These are phyloP conservation scores for Trichopus zeylanicus DNA, from an alignment of 116 monocot species.

Conservation along the genomic window DNA sequence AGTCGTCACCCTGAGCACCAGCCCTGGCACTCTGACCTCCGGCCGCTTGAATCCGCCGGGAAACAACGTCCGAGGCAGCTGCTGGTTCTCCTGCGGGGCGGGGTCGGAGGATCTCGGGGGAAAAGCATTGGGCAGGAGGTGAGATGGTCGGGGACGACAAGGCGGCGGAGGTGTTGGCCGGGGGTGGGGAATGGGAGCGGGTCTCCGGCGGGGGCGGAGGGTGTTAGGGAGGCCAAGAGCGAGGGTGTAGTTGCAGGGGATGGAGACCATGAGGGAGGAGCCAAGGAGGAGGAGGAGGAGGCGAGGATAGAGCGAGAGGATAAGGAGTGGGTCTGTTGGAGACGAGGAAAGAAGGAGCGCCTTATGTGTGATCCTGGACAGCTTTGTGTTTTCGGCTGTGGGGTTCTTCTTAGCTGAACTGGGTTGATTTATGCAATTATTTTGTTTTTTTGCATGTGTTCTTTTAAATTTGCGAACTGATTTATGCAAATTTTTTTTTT, in stretches of 20 bases:
- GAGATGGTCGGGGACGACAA: neutral
- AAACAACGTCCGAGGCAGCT: conserved; percentile 39
- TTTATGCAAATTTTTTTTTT: no score
- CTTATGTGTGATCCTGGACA: no score
- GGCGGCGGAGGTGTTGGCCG: neutral
- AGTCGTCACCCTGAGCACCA: conserved; percentile 39
- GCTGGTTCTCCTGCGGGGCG: neutral
- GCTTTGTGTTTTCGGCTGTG: no score
- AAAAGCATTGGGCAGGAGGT: neutral
- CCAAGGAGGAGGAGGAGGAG: neutral
- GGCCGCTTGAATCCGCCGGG: conserved; percentile 86
- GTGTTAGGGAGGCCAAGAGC: conserved; percentile 14
- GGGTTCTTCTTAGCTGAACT: no score
- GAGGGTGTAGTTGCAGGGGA: conserved; percentile 20
- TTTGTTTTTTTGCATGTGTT: no score
- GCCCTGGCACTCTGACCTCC: conserved; percentile 61
- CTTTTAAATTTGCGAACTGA: no score
- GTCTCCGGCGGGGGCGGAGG: conserved; percentile 8
- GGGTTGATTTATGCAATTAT: no score
- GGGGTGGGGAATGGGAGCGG: conserved; percentile 2
- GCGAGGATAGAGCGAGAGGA: neutral
- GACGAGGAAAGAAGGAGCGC: no score
- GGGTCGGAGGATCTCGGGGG: conserved; percentile 2
- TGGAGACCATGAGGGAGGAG: conserved; percentile 33
- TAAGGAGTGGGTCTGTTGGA: no score